These are phyloP conservation scores for Rhododendron henanense DNA, from an alignment of 148 eudicot genomes.

Conservation along the genomic window DNA sequence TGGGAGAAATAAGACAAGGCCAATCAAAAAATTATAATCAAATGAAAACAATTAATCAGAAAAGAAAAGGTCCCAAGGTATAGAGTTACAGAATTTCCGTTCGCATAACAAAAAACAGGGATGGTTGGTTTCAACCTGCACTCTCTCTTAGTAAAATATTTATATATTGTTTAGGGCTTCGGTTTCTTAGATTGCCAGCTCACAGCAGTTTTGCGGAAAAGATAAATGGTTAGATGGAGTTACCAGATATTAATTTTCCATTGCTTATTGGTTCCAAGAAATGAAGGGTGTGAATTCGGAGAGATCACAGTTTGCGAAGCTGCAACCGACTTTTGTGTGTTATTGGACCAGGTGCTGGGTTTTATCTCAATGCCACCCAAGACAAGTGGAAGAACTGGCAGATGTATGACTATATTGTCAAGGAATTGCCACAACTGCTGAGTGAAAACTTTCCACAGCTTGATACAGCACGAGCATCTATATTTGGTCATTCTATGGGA, in stretches of 20 bases:
- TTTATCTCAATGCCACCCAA: slow-evolving; percentile 91
- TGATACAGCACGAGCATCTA: slow-evolving; percentile 82
- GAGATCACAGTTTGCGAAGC: not conserved
- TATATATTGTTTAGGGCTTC: not conserved
- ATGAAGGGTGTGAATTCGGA: not conserved
- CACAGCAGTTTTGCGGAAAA: not conserved
- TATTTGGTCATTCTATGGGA: slow-evolving; percentile 98
- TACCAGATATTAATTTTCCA: not conserved
- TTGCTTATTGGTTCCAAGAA: not conserved
- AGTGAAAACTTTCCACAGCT: slow-evolving; percentile 76
- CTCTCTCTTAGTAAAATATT: not conserved
- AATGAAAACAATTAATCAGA: not conserved
- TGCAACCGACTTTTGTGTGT: not conserved
- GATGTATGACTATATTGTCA: slow-evolving; percentile 93
- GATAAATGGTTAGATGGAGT: not conserved
- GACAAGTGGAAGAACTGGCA: slow-evolving; percentile 99
- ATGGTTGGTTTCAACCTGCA: not conserved
- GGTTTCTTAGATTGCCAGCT: not conserved
- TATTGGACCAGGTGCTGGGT: slow-evolving; percentile 75
- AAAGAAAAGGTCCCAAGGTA: not conserved
- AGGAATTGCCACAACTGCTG: slow-evolving; percentile 82
- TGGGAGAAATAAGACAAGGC: not conserved
- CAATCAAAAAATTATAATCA: not conserved
- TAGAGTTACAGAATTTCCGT: not conserved
- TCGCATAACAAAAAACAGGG: not conserved